Conservation (phyloP, 768 basidiomycete genomes). For the Kwoniella sp. region DNA sequence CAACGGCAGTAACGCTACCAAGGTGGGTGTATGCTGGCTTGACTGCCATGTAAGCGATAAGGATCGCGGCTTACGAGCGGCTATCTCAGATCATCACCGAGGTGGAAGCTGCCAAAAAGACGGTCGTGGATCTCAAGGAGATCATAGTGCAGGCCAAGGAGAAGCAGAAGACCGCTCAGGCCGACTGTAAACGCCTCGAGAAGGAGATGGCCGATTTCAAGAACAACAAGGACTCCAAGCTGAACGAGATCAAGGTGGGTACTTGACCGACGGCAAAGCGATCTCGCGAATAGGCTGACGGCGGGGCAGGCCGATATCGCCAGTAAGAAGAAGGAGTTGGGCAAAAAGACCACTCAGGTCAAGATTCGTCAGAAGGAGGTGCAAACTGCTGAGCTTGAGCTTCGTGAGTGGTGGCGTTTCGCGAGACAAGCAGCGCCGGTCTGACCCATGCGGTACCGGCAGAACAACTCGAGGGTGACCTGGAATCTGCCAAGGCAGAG, state of each 20-base stretch:
- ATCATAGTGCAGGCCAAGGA: slow-evolving; percentile 57
- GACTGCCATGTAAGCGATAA: not conserved
- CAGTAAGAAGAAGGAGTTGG: slow-evolving; percentile 72
- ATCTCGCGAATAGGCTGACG: not conserved
- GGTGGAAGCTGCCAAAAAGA: slow-evolving; percentile 66
- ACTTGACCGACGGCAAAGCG: not conserved
- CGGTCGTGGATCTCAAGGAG: slow-evolving; percentile 54
- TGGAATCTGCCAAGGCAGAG: slow-evolving; percentile 55
- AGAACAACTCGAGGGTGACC: slow-evolving; percentile 81
- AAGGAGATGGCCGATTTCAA: slow-evolving; percentile 98
- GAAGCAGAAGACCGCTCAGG: slow-evolving; percentile 70
- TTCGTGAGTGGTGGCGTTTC: slow-evolving; percentile 69
- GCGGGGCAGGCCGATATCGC: slow-evolving; percentile 64
- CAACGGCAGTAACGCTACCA: slow-evolving; percentile 78
- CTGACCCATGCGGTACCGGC: not conserved
- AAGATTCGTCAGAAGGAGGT: slow-evolving; percentile 86
- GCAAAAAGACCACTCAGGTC: slow-evolving; percentile 72
- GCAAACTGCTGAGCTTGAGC: slow-evolving; percentile 78
- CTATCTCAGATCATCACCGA: slow-evolving; percentile 66
- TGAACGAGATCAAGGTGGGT: slow-evolving; percentile 80
- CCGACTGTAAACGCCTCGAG: slow-evolving; percentile 80
- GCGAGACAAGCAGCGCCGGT: not conserved
- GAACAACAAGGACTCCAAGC: slow-evolving; percentile 96
- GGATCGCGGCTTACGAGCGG: too few relatives aligned
- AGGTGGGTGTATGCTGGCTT: slow-evolving; percentile 57